A percentile compares a stretch with the other conserved stretches of the same genome.
These are phyloP conservation scores for Fusarium bactridioides DNA, from an alignment of 2,329 filamentous ascomycete genomes.

Conservation along the genomic window DNA sequence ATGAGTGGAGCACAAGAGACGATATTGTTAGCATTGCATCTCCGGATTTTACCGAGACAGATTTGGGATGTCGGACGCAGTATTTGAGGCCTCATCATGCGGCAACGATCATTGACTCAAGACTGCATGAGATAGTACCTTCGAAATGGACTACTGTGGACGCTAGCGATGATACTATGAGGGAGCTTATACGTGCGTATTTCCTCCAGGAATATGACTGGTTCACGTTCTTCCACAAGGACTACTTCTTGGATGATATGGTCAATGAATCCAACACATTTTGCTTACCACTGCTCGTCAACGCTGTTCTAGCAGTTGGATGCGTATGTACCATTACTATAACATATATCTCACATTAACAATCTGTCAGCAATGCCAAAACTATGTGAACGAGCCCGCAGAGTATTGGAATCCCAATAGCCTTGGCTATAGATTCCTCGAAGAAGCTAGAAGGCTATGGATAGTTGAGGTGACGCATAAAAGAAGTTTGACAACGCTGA, in stretches of 20 bases:
- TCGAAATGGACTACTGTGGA: constrained; percentile 1
- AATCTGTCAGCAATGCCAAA: not conserved
- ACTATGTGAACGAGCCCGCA: not conserved
- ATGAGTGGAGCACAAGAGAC: not conserved
- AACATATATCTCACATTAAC: rapidly evolving
- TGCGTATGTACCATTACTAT: not conserved
- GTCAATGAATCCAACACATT: not conserved
- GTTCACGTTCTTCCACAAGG: constrained; percentile 14
- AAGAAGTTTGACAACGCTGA: not conserved
- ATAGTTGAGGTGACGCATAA: not conserved
- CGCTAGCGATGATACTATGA: not conserved
- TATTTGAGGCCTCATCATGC: constrained; percentile 19
- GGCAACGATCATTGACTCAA: not conserved
- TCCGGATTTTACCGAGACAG: rapidly evolving
- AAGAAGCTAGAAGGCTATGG: constrained; percentile 7
- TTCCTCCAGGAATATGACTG: constrained; percentile 11
- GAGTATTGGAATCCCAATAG: constrained; percentile 6
- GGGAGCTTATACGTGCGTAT: not conserved
- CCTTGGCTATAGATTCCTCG: constrained; percentile 1
- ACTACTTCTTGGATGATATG: constrained; percentile 19
- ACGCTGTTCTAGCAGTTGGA: constrained; percentile 9
- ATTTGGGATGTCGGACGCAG: not conserved
- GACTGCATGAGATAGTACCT: not conserved
- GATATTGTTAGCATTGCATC: not conserved
- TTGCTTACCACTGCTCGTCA: constrained; percentile 5